Base-by-base conservation (phyloP, 176 grass and related monocot species). In the Musa beccarii region DNA sequence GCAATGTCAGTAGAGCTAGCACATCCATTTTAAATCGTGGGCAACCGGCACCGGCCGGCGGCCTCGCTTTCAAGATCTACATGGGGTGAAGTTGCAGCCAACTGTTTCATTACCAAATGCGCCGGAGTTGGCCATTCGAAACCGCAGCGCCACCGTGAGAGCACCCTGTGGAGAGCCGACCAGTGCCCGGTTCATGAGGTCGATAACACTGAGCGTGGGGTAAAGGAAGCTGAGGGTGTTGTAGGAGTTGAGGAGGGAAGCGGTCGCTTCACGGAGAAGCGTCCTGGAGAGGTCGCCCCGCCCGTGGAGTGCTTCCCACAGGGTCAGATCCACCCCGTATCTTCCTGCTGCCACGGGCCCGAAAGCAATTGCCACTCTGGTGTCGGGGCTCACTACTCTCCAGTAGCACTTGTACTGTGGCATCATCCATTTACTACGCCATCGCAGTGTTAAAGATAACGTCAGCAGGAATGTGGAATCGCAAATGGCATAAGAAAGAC, bases 221-320 rank as follows among this genome's bases (percentile, higher is more conserved):
- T 92, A 92, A 1, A 84, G 26, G 84, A 91, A 84, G 2, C 51
- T 65, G 1, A 83, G 59, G 80, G 85, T 90, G 78, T 92, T 82
- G 85, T 90, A 92, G 14, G 93, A 91, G 78, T 96, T 92, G 22
- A 96, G 83, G 28, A 96, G 85, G 59, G 87, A 84, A 17, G 93
- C 80, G 5, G 89, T 96, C 1, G 82, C 89, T 85, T 96, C 93
- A 54, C 93, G 82, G 51, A 96, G 89, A 78, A 96, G 85, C 16
- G 93, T 92, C 1, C 78, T 52, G 79, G 92, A 96, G 1, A 82
- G 19, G 79, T 96, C 89, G 1, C 87, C 87, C 43, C 83, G 81
- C 8, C 93, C 87, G 6, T 83, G 79, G 49, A 92, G 85, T 0
- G 82, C 85, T 10, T 90, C 83, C 25, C 77, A 85, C 75, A 90